Percentiles rank a stretch among this genome's conserved stretches.
phyloP scores from a whole-genome alignment of 768 basidiomycete species.

The Xerocomus brunneocitrinus region DNA sequence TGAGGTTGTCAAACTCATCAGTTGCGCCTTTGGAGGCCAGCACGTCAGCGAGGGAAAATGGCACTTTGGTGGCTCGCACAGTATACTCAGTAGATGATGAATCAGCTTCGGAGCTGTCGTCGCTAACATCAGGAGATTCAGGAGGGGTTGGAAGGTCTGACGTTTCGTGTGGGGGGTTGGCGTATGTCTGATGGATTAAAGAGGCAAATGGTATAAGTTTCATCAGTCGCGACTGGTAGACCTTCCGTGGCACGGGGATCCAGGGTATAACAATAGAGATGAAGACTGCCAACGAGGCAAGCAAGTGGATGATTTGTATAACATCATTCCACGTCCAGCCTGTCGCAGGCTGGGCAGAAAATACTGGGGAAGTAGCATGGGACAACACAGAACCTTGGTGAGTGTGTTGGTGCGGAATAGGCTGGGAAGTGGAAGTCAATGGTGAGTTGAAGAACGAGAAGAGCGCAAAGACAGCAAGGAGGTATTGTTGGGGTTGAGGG shows the following conservation, averaged over 20 bases:
- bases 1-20: constrained; percentile 38
- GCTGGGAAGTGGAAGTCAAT: constrained; percentile 41
- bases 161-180: constrained; percentile 1
- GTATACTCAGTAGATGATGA: constrained; percentile 29
- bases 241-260: constrained; percentile 31
- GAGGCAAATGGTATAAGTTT: constrained; percentile 25
- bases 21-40: constrained; percentile 33
- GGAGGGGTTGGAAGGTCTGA: constrained; percentile 28
- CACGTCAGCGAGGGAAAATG: constrained; percentile 22
- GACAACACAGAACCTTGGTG: constrained; percentile 60
- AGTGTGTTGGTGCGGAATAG: constrained; percentile 36
- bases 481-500: constrained; percentile 50
- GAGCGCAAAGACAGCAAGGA: constrained; percentile 77
- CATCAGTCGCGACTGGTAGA: constrained; percentile 21
- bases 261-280: constrained; percentile 49
- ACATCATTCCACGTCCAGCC: constrained; percentile 48
- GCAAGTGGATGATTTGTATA: constrained; percentile 61
- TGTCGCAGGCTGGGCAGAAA: constrained; percentile 4
- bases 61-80: constrained; percentile 14
- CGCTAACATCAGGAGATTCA: constrained; percentile 21
- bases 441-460: constrained; percentile 86
- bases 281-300: constrained; percentile 62
- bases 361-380: constrained; percentile 22
- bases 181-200: constrained; percentile 4
- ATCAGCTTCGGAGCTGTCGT: constrained; percentile 11